Percentiles rank a stretch among this genome's conserved stretches.
Evolutionary conservation across 495 filamentous ascomycete species (phyloP).

Genomic region (Xylaria cubensis): DNA sequence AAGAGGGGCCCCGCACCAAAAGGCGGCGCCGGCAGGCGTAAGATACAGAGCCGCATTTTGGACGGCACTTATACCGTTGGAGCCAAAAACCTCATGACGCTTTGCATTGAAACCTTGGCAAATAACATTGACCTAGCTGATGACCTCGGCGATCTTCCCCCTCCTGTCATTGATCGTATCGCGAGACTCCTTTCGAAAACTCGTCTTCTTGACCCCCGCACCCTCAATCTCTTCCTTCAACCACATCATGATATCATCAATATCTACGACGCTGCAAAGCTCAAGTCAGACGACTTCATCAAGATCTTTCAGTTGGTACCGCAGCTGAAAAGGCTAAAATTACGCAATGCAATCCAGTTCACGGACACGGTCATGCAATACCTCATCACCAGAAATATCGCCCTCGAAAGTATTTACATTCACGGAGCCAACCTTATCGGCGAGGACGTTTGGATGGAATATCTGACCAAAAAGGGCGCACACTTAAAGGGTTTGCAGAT

Average conservation of each 20-base stretch:
- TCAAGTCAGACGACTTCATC: constrained; percentile 75
- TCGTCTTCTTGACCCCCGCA: constrained; percentile 71
- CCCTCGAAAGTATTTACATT: constrained; percentile 68
- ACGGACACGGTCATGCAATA: constrained; percentile 83
- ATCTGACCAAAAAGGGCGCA: constrained; percentile 66
- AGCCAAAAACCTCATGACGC: constrained; percentile 73
- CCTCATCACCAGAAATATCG: constrained; percentile 69
- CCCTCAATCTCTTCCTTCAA: constrained; percentile 78
- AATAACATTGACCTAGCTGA: constrained; percentile 83
- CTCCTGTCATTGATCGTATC: constrained; percentile 70
- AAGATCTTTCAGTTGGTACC: constrained; percentile 81
- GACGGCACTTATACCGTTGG: constrained; percentile 75
- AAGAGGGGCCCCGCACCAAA: constrained; percentile 52
- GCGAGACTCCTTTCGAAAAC: constrained; percentile 82
- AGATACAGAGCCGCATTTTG: constrained; percentile 77
- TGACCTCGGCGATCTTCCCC: constrained; percentile 80
- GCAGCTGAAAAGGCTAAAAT: constrained; percentile 67
- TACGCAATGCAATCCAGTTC: constrained; percentile 84
- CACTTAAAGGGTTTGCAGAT: constrained; percentile 72
- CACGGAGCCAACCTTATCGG: constrained; percentile 81
- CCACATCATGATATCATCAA: constrained; percentile 68
- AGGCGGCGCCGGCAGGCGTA: constrained; percentile 57
- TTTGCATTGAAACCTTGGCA: constrained; percentile 85
- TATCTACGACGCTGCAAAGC: constrained; percentile 80
- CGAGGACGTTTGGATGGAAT: constrained; percentile 70